Conservation (phyloP, 257 asterid genomes). For the Plantago ovata region DNA sequence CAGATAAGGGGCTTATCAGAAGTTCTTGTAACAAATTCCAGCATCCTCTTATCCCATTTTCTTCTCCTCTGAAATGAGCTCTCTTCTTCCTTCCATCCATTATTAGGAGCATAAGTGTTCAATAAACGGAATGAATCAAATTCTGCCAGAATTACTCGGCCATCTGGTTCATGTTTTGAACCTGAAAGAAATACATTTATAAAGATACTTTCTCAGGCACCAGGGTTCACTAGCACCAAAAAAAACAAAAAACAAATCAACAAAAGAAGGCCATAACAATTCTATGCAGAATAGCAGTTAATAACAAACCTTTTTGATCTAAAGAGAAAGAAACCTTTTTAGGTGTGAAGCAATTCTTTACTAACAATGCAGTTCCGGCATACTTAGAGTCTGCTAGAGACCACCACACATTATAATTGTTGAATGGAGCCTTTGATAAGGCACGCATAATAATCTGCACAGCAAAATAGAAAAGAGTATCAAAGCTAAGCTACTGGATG, state of each 20-base stretch:
- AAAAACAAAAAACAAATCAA: neutral
- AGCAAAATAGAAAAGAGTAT: constrained; percentile 15
- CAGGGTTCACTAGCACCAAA: constrained; percentile 6
- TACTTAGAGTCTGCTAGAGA: constrained; percentile 91
- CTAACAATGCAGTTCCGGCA: constrained; percentile 87
- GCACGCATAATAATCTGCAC: constrained; percentile 78
- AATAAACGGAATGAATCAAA: constrained; percentile 73
- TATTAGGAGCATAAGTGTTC: constrained; percentile 87
- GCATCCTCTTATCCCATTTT: constrained; percentile 95
- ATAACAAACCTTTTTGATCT: constrained; percentile 62
- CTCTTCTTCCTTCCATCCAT: constrained; percentile 98
- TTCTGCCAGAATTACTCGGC: constrained; percentile 85
- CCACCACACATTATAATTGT: constrained; percentile 84
- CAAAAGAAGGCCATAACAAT: neutral
- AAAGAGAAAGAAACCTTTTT: constrained; percentile 70
- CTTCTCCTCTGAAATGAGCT: constrained; percentile 86
- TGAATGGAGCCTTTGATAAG: constrained; percentile 62
- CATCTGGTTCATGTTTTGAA: constrained; percentile 86
- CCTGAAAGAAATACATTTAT: constrained; percentile 35
- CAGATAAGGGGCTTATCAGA: constrained; percentile 90
- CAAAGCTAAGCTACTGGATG: constrained; percentile 8
- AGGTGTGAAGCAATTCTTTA: constrained; percentile 76
- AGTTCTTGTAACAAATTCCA: constrained; percentile 59
- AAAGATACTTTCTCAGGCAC: constrained; percentile 15
- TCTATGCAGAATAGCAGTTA: neutral